A percentile compares a stretch with the other conserved stretches of the same genome.
Conservation (phyloP, 257 asterid species). For the Jacaranda copaia region DNA sequence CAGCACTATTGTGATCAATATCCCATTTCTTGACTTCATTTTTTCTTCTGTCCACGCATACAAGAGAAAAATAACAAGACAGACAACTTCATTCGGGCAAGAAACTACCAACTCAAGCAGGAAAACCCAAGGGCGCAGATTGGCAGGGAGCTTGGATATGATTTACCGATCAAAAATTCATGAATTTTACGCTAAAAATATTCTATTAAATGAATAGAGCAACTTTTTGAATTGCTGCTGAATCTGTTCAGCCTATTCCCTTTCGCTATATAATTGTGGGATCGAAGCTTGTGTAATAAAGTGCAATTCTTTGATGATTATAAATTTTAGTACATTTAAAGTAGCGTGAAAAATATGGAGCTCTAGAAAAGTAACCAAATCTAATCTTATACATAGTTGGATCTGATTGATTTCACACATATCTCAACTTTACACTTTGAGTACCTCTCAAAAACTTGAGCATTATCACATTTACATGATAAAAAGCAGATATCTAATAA, state of each 20-base stretch:
- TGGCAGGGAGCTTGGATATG: too few relatives aligned
- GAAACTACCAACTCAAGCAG: too few relatives aligned
- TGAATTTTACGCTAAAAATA: too few relatives aligned
- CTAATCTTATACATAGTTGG: constrained; percentile 15
- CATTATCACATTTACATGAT: constrained; percentile 31
- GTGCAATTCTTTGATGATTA: not conserved
- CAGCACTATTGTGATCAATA: constrained; percentile 5
- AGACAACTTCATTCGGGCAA: too few relatives aligned
- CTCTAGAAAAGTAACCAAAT: not conserved
- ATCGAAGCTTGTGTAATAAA: too few relatives aligned
- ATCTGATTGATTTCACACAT: constrained; percentile 23
- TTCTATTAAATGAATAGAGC: too few relatives aligned
- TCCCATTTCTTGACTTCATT: not conserved
- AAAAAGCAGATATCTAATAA: not conserved
- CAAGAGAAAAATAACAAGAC: not conserved
- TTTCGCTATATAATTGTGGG: too few relatives aligned
- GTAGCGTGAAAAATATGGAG: not conserved
- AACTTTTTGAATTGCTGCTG: too few relatives aligned
- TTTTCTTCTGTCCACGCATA: not conserved
- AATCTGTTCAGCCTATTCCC: too few relatives aligned
- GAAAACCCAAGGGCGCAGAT: too few relatives aligned
- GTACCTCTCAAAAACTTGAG: not conserved
- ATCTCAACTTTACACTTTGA: not conserved
- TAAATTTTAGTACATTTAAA: not conserved
- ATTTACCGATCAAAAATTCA: too few relatives aligned